These are phyloP conservation scores for Pleurotus salmoneostramineus DNA, from an alignment of 768 basidiomycete genomes.

Conservation along the genomic window DNA sequence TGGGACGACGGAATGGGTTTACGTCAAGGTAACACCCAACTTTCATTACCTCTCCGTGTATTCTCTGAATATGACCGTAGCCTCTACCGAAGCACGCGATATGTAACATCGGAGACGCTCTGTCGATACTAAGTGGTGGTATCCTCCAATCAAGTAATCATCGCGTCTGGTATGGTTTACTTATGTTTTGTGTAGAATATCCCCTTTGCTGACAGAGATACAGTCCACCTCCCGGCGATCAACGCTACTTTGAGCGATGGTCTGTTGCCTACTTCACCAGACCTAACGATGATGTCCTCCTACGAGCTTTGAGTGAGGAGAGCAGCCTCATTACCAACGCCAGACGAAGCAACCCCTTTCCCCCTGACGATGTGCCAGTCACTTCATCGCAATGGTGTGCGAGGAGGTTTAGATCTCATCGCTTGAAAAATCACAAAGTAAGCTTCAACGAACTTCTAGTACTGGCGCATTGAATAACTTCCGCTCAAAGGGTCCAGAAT, in stretches of 20 bases:
- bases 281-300: conserved; percentile 32
- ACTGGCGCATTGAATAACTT: background rate
- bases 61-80: conserved; percentile 6
- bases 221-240: conserved; percentile 41
- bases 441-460: background rate
- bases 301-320: conserved; percentile 33
- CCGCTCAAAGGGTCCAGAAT: conserved; percentile 8
- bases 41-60: too few relatives aligned
- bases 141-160: conserved; percentile 50
- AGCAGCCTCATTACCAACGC: conserved; percentile 34
- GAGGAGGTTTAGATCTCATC: conserved; percentile 17
- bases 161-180: conserved; percentile 36
- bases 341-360: conserved; percentile 24
- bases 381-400: conserved; percentile 18
- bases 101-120: conserved; percentile 47
- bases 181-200: background rate
- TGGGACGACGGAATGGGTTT: conserved; percentile 32
- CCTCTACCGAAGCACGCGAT: conserved; percentile 41
- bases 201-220: conserved; percentile 10
- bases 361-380: conserved; percentile 6
- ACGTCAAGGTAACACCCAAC: conserved; percentile 29
- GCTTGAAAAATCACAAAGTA: conserved; percentile 16
- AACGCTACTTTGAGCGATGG: conserved; percentile 37
- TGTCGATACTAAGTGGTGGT: conserved; percentile 46
- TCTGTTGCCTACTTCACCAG: conserved; percentile 51